These are phyloP conservation scores for Pseudopyricularia javanii DNA, from an alignment of 2,329 filamentous ascomycete genomes.

Conservation along the genomic window DNA sequence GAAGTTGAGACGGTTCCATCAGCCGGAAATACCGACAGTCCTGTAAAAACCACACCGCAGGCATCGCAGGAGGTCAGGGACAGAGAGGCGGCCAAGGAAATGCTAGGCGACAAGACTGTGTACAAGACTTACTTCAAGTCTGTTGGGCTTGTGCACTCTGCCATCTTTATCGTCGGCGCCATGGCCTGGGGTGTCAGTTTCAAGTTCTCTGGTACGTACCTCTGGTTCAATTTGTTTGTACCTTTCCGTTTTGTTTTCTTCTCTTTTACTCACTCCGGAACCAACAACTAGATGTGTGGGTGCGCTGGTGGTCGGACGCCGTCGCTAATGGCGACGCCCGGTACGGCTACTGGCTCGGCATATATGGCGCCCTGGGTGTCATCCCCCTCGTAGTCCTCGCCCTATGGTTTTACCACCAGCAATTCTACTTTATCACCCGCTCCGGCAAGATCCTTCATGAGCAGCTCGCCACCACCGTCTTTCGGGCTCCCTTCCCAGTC, in stretches of 20 bases:
- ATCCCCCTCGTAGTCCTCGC: not conserved
- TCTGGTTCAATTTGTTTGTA: not conserved
- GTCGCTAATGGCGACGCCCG: not conserved
- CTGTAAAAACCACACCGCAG: too few relatives aligned
- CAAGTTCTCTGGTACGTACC: not conserved
- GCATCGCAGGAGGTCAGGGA: too few relatives aligned
- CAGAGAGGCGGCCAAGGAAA: not conserved
- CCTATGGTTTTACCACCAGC: not conserved
- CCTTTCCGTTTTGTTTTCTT: not conserved
- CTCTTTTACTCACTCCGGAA: not conserved
- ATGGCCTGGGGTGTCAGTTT: not conserved
- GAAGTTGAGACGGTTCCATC: too few relatives aligned
- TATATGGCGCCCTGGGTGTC: not conserved
- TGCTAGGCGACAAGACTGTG: conserved; percentile 2
- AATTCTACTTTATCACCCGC: conserved; percentile 8
- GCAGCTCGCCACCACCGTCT: too few relatives aligned
- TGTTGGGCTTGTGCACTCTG: not conserved
- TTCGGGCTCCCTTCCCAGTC: conserved; percentile 19
- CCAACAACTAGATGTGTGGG: not conserved
- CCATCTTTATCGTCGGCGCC: conserved; percentile 3
- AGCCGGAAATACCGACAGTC: too few relatives aligned
- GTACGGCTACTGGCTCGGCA: not conserved
- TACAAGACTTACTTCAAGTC: conserved; percentile 11
- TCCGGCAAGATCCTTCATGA: too few relatives aligned
- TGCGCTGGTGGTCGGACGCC: not conserved